These are phyloP conservation scores for Vitellaria paradoxa DNA, from an alignment of 179 eudicot species.

Conservation along the genomic window DNA sequence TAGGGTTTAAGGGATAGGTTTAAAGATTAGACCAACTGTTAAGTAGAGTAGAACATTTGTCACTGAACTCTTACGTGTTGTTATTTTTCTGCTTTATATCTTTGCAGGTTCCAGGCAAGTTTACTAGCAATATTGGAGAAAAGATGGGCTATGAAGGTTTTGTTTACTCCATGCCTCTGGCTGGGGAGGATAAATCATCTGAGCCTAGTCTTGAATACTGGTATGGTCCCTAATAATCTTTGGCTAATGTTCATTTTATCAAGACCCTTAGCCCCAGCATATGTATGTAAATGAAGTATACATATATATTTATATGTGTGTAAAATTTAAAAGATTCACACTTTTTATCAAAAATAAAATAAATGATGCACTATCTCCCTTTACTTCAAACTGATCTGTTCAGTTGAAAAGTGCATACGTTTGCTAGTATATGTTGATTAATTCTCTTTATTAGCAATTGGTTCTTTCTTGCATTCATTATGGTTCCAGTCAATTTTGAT, in stretches of 20 bases:
- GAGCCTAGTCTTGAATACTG: conserved; percentile 96
- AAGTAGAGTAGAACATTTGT: background rate
- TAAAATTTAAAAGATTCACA: too few species aligned
- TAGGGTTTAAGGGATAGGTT: background rate
- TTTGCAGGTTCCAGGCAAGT: conserved; percentile 73
- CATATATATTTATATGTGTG: too few species aligned
- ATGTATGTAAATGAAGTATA: background rate
- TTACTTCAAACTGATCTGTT: background rate
- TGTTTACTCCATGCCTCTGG: conserved; percentile 72
- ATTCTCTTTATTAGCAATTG: too few species aligned
- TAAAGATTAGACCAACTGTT: background rate
- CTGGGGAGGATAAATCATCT: conserved; percentile 96
- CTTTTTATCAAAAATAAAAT: too few species aligned
- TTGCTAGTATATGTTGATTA: too few species aligned
- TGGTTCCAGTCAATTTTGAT: too few species aligned
- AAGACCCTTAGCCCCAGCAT: background rate
- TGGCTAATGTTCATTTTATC: background rate
- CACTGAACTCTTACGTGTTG: background rate
- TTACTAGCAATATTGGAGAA: conserved; percentile 84
- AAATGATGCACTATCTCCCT: background rate
- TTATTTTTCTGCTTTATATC: background rate
- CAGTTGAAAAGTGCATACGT: background rate
- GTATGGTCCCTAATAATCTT: conserved; percentile 31
- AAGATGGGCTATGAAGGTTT: conserved; percentile 99
- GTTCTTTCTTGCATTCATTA: too few species aligned